These are phyloP conservation scores for Alloteropsis semialata DNA, from an alignment of 176 grass and related monocot genomes.

Conservation along the genomic window DNA sequence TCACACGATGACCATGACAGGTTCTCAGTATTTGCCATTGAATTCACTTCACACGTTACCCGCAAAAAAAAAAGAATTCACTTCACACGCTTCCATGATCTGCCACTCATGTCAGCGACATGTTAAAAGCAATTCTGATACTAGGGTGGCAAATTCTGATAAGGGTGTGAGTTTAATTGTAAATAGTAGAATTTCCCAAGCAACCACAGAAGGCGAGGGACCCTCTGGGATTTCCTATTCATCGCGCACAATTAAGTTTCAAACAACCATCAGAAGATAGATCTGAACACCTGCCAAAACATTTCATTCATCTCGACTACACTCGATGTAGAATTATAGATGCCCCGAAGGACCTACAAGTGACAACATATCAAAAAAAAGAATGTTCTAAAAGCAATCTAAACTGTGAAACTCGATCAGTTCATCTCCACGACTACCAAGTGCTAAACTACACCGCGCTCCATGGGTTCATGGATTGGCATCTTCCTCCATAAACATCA, in stretches of 20 bases:
- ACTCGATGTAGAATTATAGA: neutral
- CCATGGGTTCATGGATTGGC: neutral
- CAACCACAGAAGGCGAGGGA: neutral
- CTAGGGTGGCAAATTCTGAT: neutral
- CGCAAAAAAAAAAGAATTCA: too few species aligned
- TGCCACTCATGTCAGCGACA: neutral
- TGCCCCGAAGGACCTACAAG: neutral
- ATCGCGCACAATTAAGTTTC: neutral
- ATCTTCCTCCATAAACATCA: neutral
- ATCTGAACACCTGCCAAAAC: neutral
- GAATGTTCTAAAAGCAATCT: neutral
- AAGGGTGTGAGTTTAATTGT: neutral
- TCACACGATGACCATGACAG: neutral
- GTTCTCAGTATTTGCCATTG: neutral
- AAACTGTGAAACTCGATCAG: neutral
- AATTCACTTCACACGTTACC: neutral
- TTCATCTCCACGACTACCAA: neutral
- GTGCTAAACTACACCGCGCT: neutral
- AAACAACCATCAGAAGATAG: neutral
- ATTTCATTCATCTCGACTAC: neutral
- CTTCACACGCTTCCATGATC: too few species aligned
- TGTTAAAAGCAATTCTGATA: too few species aligned
- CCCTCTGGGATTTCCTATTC: neutral
- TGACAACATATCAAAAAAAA: neutral
- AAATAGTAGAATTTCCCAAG: neutral